phyloP scores from a whole-genome alignment of 2,329 filamentous ascomycete species.

The Ophiostoma ulmi region DNA sequence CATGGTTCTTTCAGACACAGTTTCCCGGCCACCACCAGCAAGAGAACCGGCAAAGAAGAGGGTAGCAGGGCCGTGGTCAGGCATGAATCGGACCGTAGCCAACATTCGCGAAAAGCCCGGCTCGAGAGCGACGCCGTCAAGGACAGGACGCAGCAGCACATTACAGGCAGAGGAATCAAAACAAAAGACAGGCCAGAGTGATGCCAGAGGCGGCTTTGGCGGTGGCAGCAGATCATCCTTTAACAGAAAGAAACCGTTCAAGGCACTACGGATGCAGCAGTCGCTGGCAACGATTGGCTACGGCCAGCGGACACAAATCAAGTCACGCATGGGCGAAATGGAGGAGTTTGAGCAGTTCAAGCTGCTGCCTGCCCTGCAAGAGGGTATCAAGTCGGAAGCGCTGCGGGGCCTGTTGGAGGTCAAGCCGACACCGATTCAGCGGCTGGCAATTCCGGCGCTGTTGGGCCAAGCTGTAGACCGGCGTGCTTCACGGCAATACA shows the following conservation, averaged over 20 bases:
- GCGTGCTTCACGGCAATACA: conserved; percentile 13
- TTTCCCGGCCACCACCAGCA: conserved; percentile 38
- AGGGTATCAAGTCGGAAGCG: conserved; percentile 66
- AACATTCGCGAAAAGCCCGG: conserved; percentile 36
- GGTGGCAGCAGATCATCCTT: not conserved
- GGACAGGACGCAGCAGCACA: conserved; percentile 14
- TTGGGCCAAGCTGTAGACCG: conserved; percentile 50
- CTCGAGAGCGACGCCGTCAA: conserved; percentile 1
- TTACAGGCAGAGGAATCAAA: conserved; percentile 11
- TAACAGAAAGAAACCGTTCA: conserved; percentile 47
- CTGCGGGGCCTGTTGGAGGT: conserved; percentile 70
- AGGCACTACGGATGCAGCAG: conserved; percentile 92
- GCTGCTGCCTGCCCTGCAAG: conserved; percentile 64
- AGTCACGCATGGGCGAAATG: conserved; percentile 57
- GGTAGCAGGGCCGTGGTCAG: conserved; percentile 48
- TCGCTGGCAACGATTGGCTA: conserved; percentile 73
- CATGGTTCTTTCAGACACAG: conserved; percentile 54
- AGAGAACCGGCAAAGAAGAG: conserved; percentile 37
- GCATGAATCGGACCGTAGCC: conserved; percentile 52
- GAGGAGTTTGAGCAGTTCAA: conserved; percentile 78
- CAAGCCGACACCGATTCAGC: conserved; percentile 82
- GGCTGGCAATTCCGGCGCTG: conserved; percentile 78
- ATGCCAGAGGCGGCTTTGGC: conserved; percentile 23
- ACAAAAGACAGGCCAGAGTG: not conserved
- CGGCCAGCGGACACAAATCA: conserved; percentile 51